A percentile compares a stretch with the other conserved stretches of the same genome.
These are phyloP conservation scores for Pelagomonas calceolata DNA, from an alignment of 108 stramenopile genomes.

Conservation along the genomic window DNA sequence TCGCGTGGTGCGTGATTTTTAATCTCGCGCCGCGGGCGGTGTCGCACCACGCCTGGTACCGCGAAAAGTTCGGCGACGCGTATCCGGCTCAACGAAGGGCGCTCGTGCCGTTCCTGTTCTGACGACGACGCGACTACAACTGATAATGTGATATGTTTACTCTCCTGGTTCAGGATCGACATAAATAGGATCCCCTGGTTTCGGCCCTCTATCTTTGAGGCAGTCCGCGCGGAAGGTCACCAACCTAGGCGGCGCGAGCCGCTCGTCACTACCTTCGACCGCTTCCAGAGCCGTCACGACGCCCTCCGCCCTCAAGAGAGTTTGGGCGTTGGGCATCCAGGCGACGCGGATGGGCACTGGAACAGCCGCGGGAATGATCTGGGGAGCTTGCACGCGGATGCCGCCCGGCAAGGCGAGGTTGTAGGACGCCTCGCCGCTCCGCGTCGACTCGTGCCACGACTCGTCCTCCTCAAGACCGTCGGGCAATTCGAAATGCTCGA, in stretches of 20 bases:
- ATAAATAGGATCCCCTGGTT: no score
- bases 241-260: neutral
- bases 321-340: neutral
- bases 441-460: neutral
- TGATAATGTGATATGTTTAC: no score
- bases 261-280: neutral
- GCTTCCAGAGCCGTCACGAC: neutral
- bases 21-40: constrained; percentile 33
- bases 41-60: constrained; percentile 31
- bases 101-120: constrained; percentile 25
- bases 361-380: neutral
- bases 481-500: neutral
- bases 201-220: no score
- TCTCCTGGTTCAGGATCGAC: no score
- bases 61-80: constrained; percentile 20
- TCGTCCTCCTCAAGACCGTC: neutral
- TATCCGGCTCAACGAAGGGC: constrained; percentile 20
- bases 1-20: constrained; percentile 30
- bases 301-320: neutral
- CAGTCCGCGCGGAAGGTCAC: neutral
- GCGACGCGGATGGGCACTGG: neutral
- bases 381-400: neutral
- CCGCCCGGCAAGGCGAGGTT: neutral
- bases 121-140: no score
- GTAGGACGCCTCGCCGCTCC: neutral